phyloP scores from a whole-genome alignment of 768 basidiomycete species.

The Trametes cubensis region DNA sequence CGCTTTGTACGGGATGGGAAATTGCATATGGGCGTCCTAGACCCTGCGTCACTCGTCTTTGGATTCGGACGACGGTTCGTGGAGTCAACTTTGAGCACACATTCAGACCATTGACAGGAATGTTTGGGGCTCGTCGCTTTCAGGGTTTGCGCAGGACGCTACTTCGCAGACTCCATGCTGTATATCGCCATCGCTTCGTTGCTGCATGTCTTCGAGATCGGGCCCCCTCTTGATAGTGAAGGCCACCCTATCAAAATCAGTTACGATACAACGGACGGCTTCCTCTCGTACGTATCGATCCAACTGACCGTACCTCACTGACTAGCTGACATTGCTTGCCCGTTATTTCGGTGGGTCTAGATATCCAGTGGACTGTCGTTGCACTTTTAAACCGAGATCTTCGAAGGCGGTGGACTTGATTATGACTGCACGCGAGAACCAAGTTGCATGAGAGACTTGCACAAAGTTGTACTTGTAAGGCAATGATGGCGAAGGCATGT shows the following conservation, averaged over 20 bases:
- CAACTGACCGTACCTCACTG: no score
- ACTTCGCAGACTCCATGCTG: slow-evolving; percentile 17
- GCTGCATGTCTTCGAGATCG: slow-evolving; percentile 26
- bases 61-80: slow-evolving; percentile 31
- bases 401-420: no score
- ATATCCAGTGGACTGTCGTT: no score
- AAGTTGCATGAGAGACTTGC: no score
- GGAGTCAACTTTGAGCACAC: neutral
- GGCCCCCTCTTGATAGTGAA: slow-evolving; percentile 12
- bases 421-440: no score
- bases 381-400: no score
- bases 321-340: no score
- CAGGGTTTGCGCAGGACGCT: slow-evolving; percentile 26
- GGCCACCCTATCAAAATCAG: neutral
- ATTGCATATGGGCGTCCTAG: slow-evolving; percentile 63
- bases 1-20: slow-evolving; percentile 52
- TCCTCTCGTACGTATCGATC: slow-evolving; percentile 11
- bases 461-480: no score
- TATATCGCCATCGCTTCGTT: slow-evolving; percentile 22
- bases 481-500: no score
- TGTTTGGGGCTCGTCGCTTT: neutral
- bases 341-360: no score
- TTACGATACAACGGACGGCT: neutral
- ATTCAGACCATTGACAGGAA: neutral
- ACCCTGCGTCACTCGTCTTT: slow-evolving; percentile 25